Base-by-base conservation (phyloP, 805 yeast species). In the Ascoidea rubescens region DNA sequence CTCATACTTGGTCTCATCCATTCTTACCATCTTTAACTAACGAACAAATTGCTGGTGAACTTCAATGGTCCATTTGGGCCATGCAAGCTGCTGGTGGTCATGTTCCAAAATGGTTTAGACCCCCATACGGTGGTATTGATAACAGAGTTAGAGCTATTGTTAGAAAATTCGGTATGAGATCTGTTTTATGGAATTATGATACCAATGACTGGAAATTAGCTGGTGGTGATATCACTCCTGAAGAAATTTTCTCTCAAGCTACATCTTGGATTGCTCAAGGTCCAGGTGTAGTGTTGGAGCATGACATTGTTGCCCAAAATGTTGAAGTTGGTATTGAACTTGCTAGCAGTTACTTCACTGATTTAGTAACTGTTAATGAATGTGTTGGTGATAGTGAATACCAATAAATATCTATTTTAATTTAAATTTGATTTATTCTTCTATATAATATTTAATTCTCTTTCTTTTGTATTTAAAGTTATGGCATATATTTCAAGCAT, bases 61-160 rank as follows among this genome's bases (percentile, higher is more conserved):
- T 91, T 45, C 83, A 90, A 65, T 91, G 98, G 98, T 82, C 95
- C 1, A 80, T 88, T 42, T 91, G 97, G 97, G 96, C 97, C 4
- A 87, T 90, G 89, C 90, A 91, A 68, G 96, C 96, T 1, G 88
- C 97, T 0, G 87, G 87, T 0, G 72, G 81, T 32, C 90, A 89
- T 60, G 63, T 86, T 7, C 98, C 98, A 5, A 84, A 83, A 61
- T 91, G 91, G 86, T 91, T 86, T 65, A 76, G 99, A 58, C 99
- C 99, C 0, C 99, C 99, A 0, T 91, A 87, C 63, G 99, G 98
- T 0, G 97, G 96, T 0, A 73, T 87, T 42, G 99, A 91, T 67
- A 83, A 89, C 63, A 71, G 98, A 52, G 84, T 90, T 0, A 71
- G 98, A 53, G 69, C 82, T 1, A 86, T 91, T 52, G 76, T 87